phyloP scores from a whole-genome alignment of 2,329 filamentous ascomycete genomes.

The Monosporascus sp. region DNA sequence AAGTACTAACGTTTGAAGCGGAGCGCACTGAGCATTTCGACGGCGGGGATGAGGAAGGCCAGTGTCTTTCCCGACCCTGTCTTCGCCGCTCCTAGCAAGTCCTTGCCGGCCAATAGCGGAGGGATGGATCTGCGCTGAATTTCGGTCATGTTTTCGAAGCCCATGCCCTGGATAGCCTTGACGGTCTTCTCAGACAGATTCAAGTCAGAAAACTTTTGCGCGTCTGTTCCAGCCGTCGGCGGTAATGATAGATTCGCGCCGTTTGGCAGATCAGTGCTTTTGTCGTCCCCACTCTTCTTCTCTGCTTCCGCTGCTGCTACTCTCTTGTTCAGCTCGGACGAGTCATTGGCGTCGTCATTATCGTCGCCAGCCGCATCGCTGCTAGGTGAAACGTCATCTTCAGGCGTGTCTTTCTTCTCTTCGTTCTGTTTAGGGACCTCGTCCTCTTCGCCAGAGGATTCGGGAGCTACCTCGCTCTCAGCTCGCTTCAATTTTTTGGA shows the following conservation, averaged over 20 bases:
- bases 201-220: constrained; percentile 71
- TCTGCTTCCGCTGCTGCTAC: constrained; percentile 9
- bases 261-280: constrained; percentile 25
- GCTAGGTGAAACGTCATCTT: constrained; percentile 13
- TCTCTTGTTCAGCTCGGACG: constrained; percentile 14
- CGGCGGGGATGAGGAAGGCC: constrained; percentile 86
- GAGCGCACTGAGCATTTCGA: constrained; percentile 87
- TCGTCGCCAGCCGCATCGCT: constrained; percentile 11
- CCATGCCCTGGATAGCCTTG: constrained; percentile 85
- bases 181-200: constrained; percentile 84
- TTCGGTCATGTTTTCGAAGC: constrained; percentile 91
- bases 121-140: constrained; percentile 87
- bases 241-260: constrained; percentile 43
- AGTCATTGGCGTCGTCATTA: constrained; percentile 13
- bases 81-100: constrained; percentile 92
- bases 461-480: constrained; percentile 17
- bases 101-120: constrained; percentile 79
- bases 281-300: constrained; percentile 27
- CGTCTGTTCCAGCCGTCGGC: constrained; percentile 53
- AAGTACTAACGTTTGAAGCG: constrained; percentile 66
- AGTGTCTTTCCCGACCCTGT: constrained; percentile 91
- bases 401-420: constrained; percentile 6
- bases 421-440: constrained; percentile 9
- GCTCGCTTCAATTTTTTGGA: constrained; percentile 37
- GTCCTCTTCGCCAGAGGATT: constrained; percentile 11